Evolutionary conservation across 108 stramenopile genomes (phyloP).

Genomic region (Nitzschia sp.): DNA sequence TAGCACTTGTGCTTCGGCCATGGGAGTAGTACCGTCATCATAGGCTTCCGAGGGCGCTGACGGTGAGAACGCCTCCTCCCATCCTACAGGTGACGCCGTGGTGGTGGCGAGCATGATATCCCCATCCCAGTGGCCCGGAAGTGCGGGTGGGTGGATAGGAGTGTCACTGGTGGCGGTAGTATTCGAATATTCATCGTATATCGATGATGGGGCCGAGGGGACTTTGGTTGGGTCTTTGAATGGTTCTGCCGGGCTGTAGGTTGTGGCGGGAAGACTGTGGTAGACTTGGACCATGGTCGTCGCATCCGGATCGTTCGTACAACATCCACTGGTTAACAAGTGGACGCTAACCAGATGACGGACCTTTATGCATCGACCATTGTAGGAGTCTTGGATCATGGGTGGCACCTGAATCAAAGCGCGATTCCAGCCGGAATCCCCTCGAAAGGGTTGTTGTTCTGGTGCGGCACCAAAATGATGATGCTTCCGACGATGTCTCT

Average conservation of each 20-base stretch:
- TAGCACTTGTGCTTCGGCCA: constrained; percentile 17
- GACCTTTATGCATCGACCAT: constrained; percentile 12
- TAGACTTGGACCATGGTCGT: constrained; percentile 14
- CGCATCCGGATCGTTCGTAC: constrained; percentile 28
- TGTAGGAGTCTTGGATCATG: constrained; percentile 15
- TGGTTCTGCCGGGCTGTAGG: background rate
- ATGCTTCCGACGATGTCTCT: background rate
- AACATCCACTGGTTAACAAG: constrained; percentile 26
- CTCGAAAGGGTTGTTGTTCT: background rate
- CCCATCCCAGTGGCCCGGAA: background rate
- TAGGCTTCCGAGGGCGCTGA: background rate
- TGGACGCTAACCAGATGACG: constrained; percentile 13
- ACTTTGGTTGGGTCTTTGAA: too few relatives aligned
- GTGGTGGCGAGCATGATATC: background rate
- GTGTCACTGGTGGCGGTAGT: background rate
- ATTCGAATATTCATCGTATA: background rate
- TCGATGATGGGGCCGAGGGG: constrained; percentile 4
- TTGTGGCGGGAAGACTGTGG: background rate
- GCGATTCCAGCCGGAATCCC: background rate
- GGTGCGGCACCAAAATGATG: background rate
- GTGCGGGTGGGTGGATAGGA: constrained; percentile 12
- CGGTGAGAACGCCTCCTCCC: background rate
- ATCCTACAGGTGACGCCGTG: background rate
- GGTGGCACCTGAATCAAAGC: background rate
- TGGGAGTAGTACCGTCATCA: background rate